Evolutionary conservation across 305 asterid genomes (phyloP).

Genomic region (Fraxinus velutina): DNA sequence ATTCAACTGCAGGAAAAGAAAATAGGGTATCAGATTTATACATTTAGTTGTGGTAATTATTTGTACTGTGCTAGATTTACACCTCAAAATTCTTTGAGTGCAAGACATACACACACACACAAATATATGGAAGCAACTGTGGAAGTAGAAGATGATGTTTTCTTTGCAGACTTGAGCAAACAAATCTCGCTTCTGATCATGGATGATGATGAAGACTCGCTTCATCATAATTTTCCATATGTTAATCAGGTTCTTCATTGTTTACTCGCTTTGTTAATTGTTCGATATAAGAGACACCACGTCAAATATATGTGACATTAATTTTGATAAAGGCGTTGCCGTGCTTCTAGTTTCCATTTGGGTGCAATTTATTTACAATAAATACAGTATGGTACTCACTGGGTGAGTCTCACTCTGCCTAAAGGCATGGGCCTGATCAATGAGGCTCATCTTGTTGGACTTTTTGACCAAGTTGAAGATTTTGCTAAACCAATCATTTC

Average conservation of each 20-base stretch:
- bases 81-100: background rate
- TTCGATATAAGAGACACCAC: no score
- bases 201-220: slow-evolving; percentile 62
- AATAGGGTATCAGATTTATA: background rate
- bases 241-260: slow-evolving; percentile 47
- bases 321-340: no score
- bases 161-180: slow-evolving; percentile 78
- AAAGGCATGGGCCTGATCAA: background rate
- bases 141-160: slow-evolving; percentile 75
- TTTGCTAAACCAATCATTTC: background rate
- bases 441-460: background rate
- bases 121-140: slow-evolving; percentile 48
- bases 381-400: background rate
- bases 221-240: slow-evolving; percentile 34
- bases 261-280: background rate
- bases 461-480: background rate
- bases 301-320: no score
- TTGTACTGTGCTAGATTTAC: background rate
- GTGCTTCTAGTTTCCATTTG: no score
- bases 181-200: slow-evolving; percentile 73
- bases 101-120: background rate
- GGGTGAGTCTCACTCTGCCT: background rate
- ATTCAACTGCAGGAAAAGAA: slow-evolving; percentile 19
- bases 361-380: background rate
- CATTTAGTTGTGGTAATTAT: background rate